These are phyloP conservation scores for Cystobasidiaceae sp. DNA, from an alignment of 1,284 basidiomycete species.

Conservation along the genomic window DNA sequence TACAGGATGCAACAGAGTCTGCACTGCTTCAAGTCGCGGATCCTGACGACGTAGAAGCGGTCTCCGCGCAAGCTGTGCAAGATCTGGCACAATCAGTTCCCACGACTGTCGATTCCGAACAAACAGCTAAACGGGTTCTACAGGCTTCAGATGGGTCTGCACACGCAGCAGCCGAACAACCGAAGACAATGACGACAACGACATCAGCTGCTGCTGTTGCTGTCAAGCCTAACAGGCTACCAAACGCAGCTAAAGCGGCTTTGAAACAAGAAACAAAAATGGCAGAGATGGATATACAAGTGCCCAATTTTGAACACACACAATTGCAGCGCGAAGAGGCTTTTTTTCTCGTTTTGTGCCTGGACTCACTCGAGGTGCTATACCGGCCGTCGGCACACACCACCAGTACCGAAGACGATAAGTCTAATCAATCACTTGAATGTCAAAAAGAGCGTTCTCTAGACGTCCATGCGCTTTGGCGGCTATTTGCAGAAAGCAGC, in stretches of 20 bases:
- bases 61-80: too few species aligned
- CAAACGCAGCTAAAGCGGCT: background rate
- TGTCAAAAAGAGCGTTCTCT: too few species aligned
- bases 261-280: slow-evolving; percentile 8
- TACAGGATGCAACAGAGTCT: too few species aligned
- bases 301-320: slow-evolving; percentile 77
- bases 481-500: slow-evolving; percentile 17
- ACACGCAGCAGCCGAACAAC: background rate
- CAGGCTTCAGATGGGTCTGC: too few species aligned
- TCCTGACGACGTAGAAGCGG: too few species aligned
- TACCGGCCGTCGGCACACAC: slow-evolving; percentile 6
- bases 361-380: slow-evolving; percentile 32
- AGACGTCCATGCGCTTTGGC: slow-evolving; percentile 10
- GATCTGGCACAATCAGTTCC: too few species aligned
- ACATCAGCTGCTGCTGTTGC: background rate
- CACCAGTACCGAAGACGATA: background rate
- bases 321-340: slow-evolving; percentile 88
- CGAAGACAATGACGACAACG: background rate
- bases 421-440: background rate
- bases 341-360: slow-evolving; percentile 63
- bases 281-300: slow-evolving; percentile 41
- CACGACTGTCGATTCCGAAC: too few species aligned
- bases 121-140: too few species aligned
- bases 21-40: too few species aligned
- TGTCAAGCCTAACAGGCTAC: background rate